phyloP scores from a whole-genome alignment of 2,329 filamentous ascomycete genomes.

The Uncinocarpus reesii region DNA sequence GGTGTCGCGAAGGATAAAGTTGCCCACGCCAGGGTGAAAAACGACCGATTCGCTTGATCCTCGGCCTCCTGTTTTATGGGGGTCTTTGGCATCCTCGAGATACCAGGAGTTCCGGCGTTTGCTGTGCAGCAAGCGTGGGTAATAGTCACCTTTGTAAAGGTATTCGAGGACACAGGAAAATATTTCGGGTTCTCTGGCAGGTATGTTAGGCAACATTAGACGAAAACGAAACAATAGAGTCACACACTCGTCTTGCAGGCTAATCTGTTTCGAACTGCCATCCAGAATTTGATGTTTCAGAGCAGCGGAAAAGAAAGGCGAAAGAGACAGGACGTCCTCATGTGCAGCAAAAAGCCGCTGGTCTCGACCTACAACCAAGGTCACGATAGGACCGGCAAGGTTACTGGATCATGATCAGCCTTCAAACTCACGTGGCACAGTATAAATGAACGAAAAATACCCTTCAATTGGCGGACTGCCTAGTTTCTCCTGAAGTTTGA shows the following conservation, averaged over 20 bases:
- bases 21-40: slow-evolving; percentile 61
- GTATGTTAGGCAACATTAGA: slow-evolving; percentile 14
- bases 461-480: slow-evolving; percentile 47
- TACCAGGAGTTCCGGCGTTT: slow-evolving; percentile 79
- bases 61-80: slow-evolving; percentile 48
- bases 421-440: slow-evolving; percentile 15
- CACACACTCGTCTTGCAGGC: slow-evolving; percentile 55
- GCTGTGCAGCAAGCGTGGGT: slow-evolving; percentile 77
- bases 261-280: slow-evolving; percentile 60
- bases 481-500: slow-evolving; percentile 79
- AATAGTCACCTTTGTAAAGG: slow-evolving; percentile 95
- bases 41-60: slow-evolving; percentile 64
- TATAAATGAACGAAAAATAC: slow-evolving; percentile 26
- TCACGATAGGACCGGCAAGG: slow-evolving; percentile 66
- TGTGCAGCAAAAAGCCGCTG: slow-evolving; percentile 89
- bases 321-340: slow-evolving; percentile 79
- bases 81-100: slow-evolving; percentile 61
- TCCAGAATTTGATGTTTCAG: slow-evolving; percentile 64
- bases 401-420: slow-evolving; percentile 25
- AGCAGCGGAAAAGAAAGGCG: slow-evolving; percentile 68
- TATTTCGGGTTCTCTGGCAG: slow-evolving; percentile 76
- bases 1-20: slow-evolving; percentile 78
- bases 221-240: background rate
- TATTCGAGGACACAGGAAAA: slow-evolving; percentile 92
- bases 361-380: slow-evolving; percentile 71